Base-by-base conservation (phyloP, 768 basidiomycete species). In the Phylloporus sp. region DNA sequence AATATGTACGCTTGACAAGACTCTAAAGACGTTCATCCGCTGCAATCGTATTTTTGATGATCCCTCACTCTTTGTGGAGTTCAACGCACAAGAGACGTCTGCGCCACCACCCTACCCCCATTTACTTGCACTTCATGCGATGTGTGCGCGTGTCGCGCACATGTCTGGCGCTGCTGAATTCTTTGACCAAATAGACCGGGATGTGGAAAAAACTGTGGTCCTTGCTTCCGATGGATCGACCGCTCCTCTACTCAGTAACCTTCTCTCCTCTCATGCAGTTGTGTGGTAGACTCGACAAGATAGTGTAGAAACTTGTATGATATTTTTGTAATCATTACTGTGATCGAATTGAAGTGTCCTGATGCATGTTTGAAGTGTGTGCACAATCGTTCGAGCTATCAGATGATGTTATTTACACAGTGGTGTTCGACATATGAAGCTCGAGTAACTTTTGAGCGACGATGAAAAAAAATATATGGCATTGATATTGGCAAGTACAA, bases 141-240 rank as follows among this genome's bases (percentile, higher is more conserved):
- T 10, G 10, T 38, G 39, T 46, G 49, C 49, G 21, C 44, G 44
- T 1, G 49, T 38, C 6, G 39, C 35, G 3, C 44, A 46, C 24
- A 37, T 42, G 29, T 50, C 51, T 23, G 47, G 43, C 9, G 35
- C 48, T 10, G 39, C 35, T 7, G 35, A 49, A 17, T 42, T 33
- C 22, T 33, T 53, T 42, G 26, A 53, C 7, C 27, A 26, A 14
- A 1, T 51, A 24, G 38, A 44, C 5, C 0, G 20, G 28, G 42
- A 48, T 36, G 15, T 6, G 5, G 42, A 52, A 40, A 42, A 41
- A 1, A 33, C 1, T 1, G 14, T 6, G 0, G 35, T 46, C 23
- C 33, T 46, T 8, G 34, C 49, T 22, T 21, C 2, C 0, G 41
- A 52, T 40, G 42, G 51, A 6, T 49, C 51, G 8, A 49, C 47